Conservation (phyloP, 2,329 filamentous ascomycete genomes). For the Clonostachys solani region DNA sequence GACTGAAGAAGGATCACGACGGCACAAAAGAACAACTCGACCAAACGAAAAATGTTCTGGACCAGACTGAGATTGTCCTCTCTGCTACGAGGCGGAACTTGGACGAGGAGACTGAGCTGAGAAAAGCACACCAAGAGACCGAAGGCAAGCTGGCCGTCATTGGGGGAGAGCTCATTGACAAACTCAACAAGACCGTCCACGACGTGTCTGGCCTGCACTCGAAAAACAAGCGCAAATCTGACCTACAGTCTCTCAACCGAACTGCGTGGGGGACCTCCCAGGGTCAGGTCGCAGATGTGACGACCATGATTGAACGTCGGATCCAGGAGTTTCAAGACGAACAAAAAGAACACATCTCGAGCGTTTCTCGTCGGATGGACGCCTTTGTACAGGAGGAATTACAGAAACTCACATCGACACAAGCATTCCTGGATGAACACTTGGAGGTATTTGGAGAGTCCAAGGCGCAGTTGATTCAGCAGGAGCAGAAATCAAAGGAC, state of each 20-base stretch:
- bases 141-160: conserved; percentile 72
- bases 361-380: conserved; percentile 68
- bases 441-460: conserved; percentile 63
- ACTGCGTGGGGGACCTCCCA: conserved; percentile 75
- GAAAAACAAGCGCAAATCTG: conserved; percentile 81
- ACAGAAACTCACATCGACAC: conserved; percentile 64
- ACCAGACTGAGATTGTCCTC: conserved; percentile 84
- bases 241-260: conserved; percentile 77
- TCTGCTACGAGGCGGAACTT: conserved; percentile 71
- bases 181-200: conserved; percentile 70
- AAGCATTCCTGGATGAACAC: conserved; percentile 67
- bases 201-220: conserved; percentile 81
- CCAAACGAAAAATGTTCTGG: conserved; percentile 74
- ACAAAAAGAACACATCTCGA: conserved; percentile 67
- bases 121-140: conserved; percentile 81
- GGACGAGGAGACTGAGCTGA: conserved; percentile 72
- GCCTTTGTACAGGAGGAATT: conserved; percentile 74
- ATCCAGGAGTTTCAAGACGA: conserved; percentile 68
- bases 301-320: conserved; percentile 69
- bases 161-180: conserved; percentile 72
- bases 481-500: conserved; percentile 67
- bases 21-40: conserved; percentile 67
- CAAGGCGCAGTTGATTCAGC: conserved; percentile 62
- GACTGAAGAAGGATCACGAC: conserved; percentile 86
- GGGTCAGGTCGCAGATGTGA: conserved; percentile 71